Conservation (phyloP, 352 stramenopile genomes). For the Salisapilia sapeloensis region DNA sequence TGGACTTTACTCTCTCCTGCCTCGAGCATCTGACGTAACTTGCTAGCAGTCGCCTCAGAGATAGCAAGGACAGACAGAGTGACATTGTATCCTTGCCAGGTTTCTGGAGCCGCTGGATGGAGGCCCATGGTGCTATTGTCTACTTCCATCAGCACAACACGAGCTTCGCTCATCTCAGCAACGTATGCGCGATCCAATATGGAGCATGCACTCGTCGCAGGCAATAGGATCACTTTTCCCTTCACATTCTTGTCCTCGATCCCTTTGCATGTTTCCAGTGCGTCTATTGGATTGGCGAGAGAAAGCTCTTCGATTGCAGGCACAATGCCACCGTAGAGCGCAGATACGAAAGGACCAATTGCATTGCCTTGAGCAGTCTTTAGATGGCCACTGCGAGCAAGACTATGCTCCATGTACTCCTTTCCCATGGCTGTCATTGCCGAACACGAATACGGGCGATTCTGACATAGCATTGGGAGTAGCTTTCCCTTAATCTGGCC, state of each 20-base stretch:
- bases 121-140: constrained; percentile 9
- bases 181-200: constrained; percentile 21
- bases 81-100: constrained; percentile 54
- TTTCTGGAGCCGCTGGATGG: constrained; percentile 16
- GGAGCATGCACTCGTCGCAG: constrained; percentile 10
- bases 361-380: constrained; percentile 4
- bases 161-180: constrained; percentile 20
- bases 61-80: constrained; percentile 27
- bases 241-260: constrained; percentile 2
- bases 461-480: constrained; percentile 35
- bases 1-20: constrained; percentile 5
- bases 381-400: constrained; percentile 17
- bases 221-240: constrained; percentile 15
- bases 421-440: constrained; percentile 8
- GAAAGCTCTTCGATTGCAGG: constrained; percentile 7
- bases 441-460: constrained; percentile 23
- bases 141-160: constrained; percentile 12
- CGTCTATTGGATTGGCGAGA: constrained; percentile 6
- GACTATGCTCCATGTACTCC: constrained; percentile 16
- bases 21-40: constrained; percentile 8
- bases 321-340: constrained; percentile 28
- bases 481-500: constrained; percentile 21
- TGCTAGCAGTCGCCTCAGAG: constrained; percentile 11
- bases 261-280: constrained; percentile 10
- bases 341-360: constrained; percentile 23